Evolutionary conservation across 306 rosid genomes (phyloP), one percentile per base, ranked within the genome.

Genomic region (Glycine tomentella): DNA sequence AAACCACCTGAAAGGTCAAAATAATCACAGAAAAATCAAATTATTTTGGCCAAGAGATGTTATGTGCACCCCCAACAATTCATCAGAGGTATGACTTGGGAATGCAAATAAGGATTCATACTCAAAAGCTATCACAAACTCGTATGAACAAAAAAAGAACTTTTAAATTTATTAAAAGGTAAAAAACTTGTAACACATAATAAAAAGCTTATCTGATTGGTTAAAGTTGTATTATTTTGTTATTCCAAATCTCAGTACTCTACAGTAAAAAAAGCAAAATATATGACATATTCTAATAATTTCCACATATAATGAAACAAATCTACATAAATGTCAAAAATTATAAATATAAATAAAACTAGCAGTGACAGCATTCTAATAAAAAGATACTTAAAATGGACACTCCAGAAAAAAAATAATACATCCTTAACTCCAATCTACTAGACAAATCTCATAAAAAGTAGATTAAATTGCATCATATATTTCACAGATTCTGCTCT

Each of bases 1-100:
- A 74, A 78, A 68, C 69, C 85, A 83, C 90, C 97, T 91, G 95
- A 81, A 89, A 85, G 33, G 73, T 77, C 69, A 81, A 86, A 66
- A 79, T 58, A 63, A 59, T 57, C 76, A 76, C 48, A 40, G 16
- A 58, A 62, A 87, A 75, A 75, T 84, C 45, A 82, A 81, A 65
- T 57, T 50, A 38, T 66, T 16, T 67, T 51, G 66, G 63, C 20
- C 25, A 20, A 84, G 58, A 84, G 58, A 84, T 53, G 52, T 48
- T 11, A 49, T 53, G 82, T 33, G 56, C 13, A 63, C 53, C 50
- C n/a, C 9, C 11, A 70, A 49, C 17, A 70, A 25, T 49, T 49
- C 45, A 70, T 12, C 70, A 14, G 65, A 63, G 13, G 49, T 33
- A 63, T 51, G 64, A 48, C 63, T 57, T 38, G 52, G 58, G 48